Conservation (phyloP, 164 flowering plant genomes). For the Chimonanthus praecox region DNA sequence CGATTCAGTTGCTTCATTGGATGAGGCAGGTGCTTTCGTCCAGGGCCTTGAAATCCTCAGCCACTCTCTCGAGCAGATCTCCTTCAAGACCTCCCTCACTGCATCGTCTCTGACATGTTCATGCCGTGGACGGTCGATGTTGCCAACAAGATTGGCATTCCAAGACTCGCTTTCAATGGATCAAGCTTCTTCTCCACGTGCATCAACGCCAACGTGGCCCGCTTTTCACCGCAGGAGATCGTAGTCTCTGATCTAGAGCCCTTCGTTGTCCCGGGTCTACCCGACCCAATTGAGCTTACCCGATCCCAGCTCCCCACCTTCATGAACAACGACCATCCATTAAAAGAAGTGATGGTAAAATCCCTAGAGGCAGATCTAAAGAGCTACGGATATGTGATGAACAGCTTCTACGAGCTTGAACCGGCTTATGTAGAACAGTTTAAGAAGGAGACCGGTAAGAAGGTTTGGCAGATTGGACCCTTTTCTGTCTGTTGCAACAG, state of each 20-base stretch:
- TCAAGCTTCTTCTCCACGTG: conserved; percentile 18
- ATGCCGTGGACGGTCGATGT: conserved; percentile 18
- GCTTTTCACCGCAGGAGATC: conserved; percentile 6
- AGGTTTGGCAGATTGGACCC: conserved; percentile 32
- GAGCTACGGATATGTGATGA: conserved; percentile 26
- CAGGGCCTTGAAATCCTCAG: conserved; percentile 18
- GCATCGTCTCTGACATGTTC: conserved; percentile 11
- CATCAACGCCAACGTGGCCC: conserved; percentile 2
- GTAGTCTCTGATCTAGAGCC: neutral
- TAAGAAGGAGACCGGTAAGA: conserved; percentile 7
- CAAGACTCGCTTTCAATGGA: conserved; percentile 27
- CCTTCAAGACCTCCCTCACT: conserved; percentile 3
- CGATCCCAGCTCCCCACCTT: neutral
- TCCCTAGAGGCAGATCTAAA: neutral
- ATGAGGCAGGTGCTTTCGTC: conserved; percentile 13
- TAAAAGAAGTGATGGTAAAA: neutral
- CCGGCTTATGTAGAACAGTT: conserved; percentile 16
- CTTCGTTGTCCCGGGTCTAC: conserved; percentile 1
- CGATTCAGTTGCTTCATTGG: conserved; percentile 6
- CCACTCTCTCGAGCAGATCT: conserved; percentile 25
- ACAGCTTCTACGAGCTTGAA: conserved; percentile 35
- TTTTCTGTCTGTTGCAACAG: conserved; percentile 16
- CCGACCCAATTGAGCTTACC: neutral
- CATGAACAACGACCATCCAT: neutral
- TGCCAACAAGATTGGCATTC: conserved; percentile 13